These are phyloP conservation scores for Yamadazyma laniorum DNA, from an alignment of 805 yeast genomes.

Conservation along the genomic window DNA sequence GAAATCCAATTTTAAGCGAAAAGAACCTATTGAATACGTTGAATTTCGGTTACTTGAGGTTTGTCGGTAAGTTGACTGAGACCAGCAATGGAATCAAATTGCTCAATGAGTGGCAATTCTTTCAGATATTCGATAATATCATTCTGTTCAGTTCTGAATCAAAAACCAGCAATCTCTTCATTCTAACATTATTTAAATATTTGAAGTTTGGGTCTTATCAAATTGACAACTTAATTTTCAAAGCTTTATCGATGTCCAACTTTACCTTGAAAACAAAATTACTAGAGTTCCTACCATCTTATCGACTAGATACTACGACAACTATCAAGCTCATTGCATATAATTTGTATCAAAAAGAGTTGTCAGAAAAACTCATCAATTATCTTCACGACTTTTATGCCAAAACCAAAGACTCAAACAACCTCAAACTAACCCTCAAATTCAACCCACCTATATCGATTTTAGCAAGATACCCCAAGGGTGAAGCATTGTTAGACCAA, in stretches of 20 bases:
- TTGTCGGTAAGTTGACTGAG: slow-evolving; percentile 70
- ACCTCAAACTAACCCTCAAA: slow-evolving; percentile 39
- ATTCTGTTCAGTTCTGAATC: slow-evolving; percentile 43
- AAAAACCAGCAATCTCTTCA: slow-evolving; percentile 47
- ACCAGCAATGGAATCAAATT: slow-evolving; percentile 62
- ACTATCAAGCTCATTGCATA: slow-evolving; percentile 5
- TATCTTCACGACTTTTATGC: not conserved
- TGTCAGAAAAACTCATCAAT: slow-evolving; percentile 7
- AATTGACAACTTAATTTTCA: slow-evolving; percentile 45
- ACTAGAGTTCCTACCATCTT: slow-evolving; percentile 4
- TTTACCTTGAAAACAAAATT: slow-evolving; percentile 43
- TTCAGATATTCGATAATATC: slow-evolving; percentile 75
- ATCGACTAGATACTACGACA: slow-evolving; percentile 5
- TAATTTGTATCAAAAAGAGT: slow-evolving; percentile 11
- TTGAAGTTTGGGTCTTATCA: slow-evolving; percentile 4
- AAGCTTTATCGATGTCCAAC: slow-evolving; percentile 62
- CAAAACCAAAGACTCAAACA: slow-evolving; percentile 38
- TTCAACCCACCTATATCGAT: slow-evolving; percentile 54
- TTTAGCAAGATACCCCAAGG: slow-evolving; percentile 23
- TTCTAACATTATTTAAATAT: slow-evolving; percentile 51
- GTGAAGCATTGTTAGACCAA: slow-evolving; percentile 52
- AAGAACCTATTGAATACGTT: slow-evolving; percentile 60
- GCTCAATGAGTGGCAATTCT: slow-evolving; percentile 79
- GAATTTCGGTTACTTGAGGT: slow-evolving; percentile 72
- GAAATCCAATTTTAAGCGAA: slow-evolving; percentile 71